Percentiles rank a stretch among this genome's conserved stretches.
Evolutionary conservation across 2,329 filamentous ascomycete species (phyloP).

Genomic region (Grosmannia clavigera): DNA sequence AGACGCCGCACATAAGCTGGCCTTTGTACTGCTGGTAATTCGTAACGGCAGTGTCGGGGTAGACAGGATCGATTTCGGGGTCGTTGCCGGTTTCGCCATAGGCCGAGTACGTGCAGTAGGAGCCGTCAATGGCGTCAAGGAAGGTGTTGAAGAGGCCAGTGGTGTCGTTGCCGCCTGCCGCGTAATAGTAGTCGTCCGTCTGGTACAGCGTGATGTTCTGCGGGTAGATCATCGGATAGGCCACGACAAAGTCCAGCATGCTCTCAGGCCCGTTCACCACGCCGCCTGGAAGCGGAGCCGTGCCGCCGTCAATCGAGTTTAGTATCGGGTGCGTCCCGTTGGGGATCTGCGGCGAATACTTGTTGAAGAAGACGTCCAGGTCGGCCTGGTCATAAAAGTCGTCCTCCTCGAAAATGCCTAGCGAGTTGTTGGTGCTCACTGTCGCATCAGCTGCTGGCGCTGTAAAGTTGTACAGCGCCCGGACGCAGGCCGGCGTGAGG

Average conservation of each 20-base stretch:
- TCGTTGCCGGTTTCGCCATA: constrained; percentile 35
- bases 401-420: constrained; percentile 13
- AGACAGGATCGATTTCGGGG: constrained; percentile 23
- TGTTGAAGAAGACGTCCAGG: constrained; percentile 11
- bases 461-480: constrained; percentile 22
- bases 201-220: constrained; percentile 24
- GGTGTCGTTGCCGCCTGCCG: not conserved
- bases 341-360: constrained; percentile 16
- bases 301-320: constrained; percentile 14
- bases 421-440: constrained; percentile 1
- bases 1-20: constrained; percentile 19
- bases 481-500: constrained; percentile 43
- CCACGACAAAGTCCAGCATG: constrained; percentile 34
- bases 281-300: constrained; percentile 19
- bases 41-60: constrained; percentile 18
- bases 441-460: not conserved
- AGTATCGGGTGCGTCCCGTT: constrained; percentile 31
- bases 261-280: constrained; percentile 18
- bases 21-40: constrained; percentile 26
- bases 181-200: constrained; percentile 14
- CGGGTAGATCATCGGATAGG: constrained; percentile 35
- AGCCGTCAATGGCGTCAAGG: constrained; percentile 33
- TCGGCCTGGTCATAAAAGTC: constrained; percentile 13
- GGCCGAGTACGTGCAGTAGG: constrained; percentile 34
- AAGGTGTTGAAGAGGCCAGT: constrained; percentile 20